Percentiles rank a stretch among this genome's conserved stretches.
Conservation (phyloP, 2,329 filamentous ascomycete species). For the Microcyclospora pomicola region DNA sequence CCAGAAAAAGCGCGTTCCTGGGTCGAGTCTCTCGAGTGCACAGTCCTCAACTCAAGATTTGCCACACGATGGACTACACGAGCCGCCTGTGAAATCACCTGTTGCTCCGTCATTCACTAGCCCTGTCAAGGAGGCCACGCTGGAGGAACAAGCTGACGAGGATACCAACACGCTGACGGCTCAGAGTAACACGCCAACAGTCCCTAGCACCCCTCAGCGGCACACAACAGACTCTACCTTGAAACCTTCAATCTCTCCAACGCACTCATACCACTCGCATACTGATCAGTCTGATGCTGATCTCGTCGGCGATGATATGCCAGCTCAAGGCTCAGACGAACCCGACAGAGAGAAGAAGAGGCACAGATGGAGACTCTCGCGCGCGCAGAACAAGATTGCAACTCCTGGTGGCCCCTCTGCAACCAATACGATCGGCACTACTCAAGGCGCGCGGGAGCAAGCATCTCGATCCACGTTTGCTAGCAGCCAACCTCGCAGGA, state of each 20-base stretch:
- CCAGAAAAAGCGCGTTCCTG: slow-evolving; percentile 71
- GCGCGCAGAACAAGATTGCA: slow-evolving; percentile 18
- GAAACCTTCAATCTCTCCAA: slow-evolving; percentile 57
- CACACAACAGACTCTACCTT: slow-evolving; percentile 46
- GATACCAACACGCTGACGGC: slow-evolving; percentile 24
- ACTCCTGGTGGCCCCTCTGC: slow-evolving; percentile 10
- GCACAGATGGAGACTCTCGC: slow-evolving; percentile 57
- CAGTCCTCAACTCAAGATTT: slow-evolving; percentile 74
- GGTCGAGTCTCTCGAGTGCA: slow-evolving; percentile 68
- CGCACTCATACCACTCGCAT: slow-evolving; percentile 60
- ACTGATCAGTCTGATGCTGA: slow-evolving; percentile 77
- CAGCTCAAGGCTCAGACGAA: slow-evolving; percentile 9
- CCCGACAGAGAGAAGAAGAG: slow-evolving; percentile 53
- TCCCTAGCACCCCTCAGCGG: slow-evolving; percentile 67
- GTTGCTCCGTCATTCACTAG: slow-evolving; percentile 13
- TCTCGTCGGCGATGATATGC: slow-evolving; percentile 47
- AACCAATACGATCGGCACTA: slow-evolving; percentile 17
- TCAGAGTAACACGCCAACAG: slow-evolving; percentile 29
- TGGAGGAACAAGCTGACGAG: slow-evolving; percentile 7
- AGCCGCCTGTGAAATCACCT: slow-evolving; percentile 17
- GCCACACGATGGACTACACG: slow-evolving; percentile 17
- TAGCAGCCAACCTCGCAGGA: slow-evolving; percentile 16
- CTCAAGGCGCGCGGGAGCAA: slow-evolving; percentile 15
- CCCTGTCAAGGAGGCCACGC: slow-evolving; percentile 10
- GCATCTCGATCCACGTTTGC: slow-evolving; percentile 21